Percentiles rank a stretch among this genome's conserved stretches.
These are phyloP conservation scores for Parsonsia alboflavescens DNA, from an alignment of 257 asterid genomes.

Conservation along the genomic window DNA sequence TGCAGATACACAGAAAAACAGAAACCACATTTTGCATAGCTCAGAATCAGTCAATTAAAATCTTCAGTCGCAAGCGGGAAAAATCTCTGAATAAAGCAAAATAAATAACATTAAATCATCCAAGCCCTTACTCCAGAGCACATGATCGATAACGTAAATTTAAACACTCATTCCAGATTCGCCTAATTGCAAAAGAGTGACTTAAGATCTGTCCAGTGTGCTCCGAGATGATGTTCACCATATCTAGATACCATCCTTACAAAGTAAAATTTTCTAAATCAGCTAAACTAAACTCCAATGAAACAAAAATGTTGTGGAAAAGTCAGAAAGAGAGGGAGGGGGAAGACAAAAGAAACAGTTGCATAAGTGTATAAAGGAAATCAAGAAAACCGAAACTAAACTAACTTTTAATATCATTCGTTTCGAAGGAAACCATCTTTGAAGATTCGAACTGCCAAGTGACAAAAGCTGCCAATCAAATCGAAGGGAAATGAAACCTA, in stretches of 20 bases:
- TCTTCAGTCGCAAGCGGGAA: not conserved
- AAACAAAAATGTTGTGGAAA: not conserved
- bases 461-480: not conserved
- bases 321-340: not conserved
- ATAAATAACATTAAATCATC: not conserved
- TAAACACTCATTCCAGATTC: too few relatives aligned
- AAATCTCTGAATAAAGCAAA: not conserved
- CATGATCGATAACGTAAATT: too few relatives aligned
- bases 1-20: not conserved
- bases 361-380: not conserved
- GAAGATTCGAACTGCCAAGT: conserved; percentile 1
- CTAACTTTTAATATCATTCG: conserved; percentile 82
- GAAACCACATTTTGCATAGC: not conserved
- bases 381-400: not conserved
- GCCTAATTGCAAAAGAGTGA: not conserved
- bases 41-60: conserved; percentile 4
- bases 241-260: not conserved
- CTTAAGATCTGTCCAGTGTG: too few relatives aligned
- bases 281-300: not conserved
- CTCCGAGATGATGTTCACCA: not conserved
- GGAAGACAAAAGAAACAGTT: not conserved
- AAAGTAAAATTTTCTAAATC: not conserved
- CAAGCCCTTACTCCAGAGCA: too few relatives aligned
- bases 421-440: conserved; percentile 72
- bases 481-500: conserved; percentile 8